Base-by-base conservation (phyloP, 2,329 filamentous ascomycete genomes). In the Botrytis fabae region DNA sequence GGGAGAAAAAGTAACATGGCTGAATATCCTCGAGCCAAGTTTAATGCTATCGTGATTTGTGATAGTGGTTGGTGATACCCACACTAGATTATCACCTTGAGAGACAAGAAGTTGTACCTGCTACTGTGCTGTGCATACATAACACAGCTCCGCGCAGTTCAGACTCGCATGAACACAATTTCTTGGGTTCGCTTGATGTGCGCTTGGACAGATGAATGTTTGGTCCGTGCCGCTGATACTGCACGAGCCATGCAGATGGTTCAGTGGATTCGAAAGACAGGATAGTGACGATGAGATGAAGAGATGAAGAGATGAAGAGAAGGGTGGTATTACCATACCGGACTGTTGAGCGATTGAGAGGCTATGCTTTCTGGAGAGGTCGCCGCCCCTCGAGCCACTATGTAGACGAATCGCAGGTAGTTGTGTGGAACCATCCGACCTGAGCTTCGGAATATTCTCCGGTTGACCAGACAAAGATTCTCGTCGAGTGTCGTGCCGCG, bases 201-300 rank as follows among this genome's bases (percentile, higher is more conserved):
- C 54, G 70, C 63, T 72, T 72, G 70, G 70, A 51, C 62, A 72
- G 14, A 7, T 54, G n/a, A 54, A 28, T 28, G 18, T 60, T 68
- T 38, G 40, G 62, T 28, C 62, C 62, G 62, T 72, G 62, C 61
- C 16, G 25, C 32, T 42, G 16, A 38, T 54, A 35, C 60, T 71
- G 69, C 69, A 71, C 69, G 61, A 46, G 25, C 38, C 70, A 72
- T 60, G 62, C 40, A 54, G 48, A 46, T 71, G 70, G 32, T 7
- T n/a, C 46, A 22, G 42, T 63, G 57, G 32, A 61, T 54, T 35
- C 54, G n/a, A 51, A 32, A 44, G 38, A 62, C 40, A 22, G 51
- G 42, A 62, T 22, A n/a, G 28, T 61, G 57, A 48, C 42, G 59
- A 65, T 42, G 44, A 46, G 32, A 59, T 28, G 54, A 18, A 28